These are phyloP conservation scores for Naganishia sp. DNA, from an alignment of 1,284 basidiomycete genomes.

Conservation along the genomic window DNA sequence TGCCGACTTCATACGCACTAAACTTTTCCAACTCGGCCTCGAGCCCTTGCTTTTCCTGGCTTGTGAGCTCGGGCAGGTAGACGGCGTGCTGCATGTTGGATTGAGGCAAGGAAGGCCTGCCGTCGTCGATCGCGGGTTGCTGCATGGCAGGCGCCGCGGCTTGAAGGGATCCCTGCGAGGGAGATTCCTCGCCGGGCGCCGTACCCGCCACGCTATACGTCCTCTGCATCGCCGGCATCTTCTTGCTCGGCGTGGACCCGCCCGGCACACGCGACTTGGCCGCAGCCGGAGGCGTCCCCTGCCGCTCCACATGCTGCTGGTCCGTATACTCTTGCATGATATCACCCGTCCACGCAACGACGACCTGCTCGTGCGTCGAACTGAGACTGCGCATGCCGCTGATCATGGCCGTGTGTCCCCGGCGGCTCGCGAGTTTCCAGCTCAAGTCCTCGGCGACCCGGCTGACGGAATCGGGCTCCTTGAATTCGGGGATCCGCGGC, in stretches of 20 bases:
- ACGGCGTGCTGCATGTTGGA: slow-evolving; percentile 29
- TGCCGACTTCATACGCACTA: slow-evolving; percentile 61
- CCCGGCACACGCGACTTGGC: not conserved
- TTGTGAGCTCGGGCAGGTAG: slow-evolving; percentile 55
- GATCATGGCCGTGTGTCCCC: slow-evolving; percentile 94
- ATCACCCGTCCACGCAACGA: slow-evolving; percentile 93
- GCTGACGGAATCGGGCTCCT: slow-evolving; percentile 45
- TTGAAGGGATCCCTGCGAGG: slow-evolving; percentile 19
- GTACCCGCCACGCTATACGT: slow-evolving; percentile 27
- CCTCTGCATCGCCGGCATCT: slow-evolving; percentile 25
- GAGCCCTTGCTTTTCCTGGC: slow-evolving; percentile 64
- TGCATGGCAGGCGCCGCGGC: slow-evolving; percentile 7
- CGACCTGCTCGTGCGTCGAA: slow-evolving; percentile 79
- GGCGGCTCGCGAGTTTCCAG: slow-evolving; percentile 79
- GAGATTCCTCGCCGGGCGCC: slow-evolving; percentile 30
- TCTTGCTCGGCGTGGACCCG: slow-evolving; percentile 10
- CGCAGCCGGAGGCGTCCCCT: not conserved
- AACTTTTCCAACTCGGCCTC: slow-evolving; percentile 64
- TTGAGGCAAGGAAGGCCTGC: slow-evolving; percentile 3
- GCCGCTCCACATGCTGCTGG: slow-evolving; percentile 21
- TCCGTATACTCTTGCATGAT: slow-evolving; percentile 55
- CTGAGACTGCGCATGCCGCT: slow-evolving; percentile 85
- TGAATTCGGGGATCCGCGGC: slow-evolving; percentile 53
- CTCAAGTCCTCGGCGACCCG: slow-evolving; percentile 40
- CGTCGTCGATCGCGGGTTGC: slow-evolving; percentile 15